Evolutionary conservation across 208 protist genomes (phyloP), one percentile per base, ranked within the genome.

Genomic region (Trypanosoma melophagium): DNA sequence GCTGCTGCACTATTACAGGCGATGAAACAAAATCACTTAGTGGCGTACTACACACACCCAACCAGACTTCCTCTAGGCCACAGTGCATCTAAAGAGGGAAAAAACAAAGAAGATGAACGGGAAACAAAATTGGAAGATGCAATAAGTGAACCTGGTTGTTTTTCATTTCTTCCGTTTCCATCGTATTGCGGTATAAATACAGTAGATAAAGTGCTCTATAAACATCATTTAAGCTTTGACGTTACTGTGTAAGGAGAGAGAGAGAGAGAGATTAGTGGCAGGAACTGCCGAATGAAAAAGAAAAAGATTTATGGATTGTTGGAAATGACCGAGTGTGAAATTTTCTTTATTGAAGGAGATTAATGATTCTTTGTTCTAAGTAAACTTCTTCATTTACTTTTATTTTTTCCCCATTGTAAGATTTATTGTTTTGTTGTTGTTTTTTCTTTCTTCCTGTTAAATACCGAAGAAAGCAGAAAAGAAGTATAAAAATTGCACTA

Each of bases 161-260:
- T 87, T 67, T 68, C 71, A 10, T 83, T 92, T 55, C 68, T 93
- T 13, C 87, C 87, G 0, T 74, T 85, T 57, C 83, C 86, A 13
- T 28, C 65, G 47, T 92, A 89, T 40, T 80, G 76, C n/a, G 74
- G 74, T 17, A 59, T 54, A 69, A 74, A 21, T 66, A 73, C 53
- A 14, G 65, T 86, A n/a, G 75, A 89, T 42, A 79, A 78, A 47
- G 83, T 84, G 13, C 63, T 93, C 17, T 93, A 80, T 58, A 68
- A 79, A 22, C 87, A 93, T 67, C 63, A 71, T 40, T 41, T 77
- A 41, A 66, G 53, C n/a, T 50, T 69, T 61, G 72, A 77, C 42
- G 31, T 77, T 19, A 3, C 10, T 40, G 40, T 25, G 14, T 63
- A 56, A 42, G 51, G 24, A 31, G n/a, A 55, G 14, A 35, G 28